These are phyloP conservation scores for Aspergillus chevalieri DNA, from an alignment of 2,329 filamentous ascomycete genomes.

Conservation along the genomic window DNA sequence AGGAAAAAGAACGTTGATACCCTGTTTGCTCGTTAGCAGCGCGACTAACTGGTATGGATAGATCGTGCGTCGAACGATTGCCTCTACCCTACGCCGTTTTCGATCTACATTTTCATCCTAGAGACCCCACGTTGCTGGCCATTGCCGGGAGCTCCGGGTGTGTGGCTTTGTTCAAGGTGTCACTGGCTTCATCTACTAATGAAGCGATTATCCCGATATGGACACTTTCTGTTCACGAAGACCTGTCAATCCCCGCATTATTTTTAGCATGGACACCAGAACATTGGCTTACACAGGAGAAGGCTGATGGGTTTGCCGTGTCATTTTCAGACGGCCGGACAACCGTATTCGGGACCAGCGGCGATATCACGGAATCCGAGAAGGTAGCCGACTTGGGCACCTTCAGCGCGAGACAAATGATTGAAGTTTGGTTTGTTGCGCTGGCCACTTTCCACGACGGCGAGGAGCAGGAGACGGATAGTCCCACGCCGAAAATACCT, in stretches of 20 bases:
- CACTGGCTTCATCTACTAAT: slow-evolving; percentile 4
- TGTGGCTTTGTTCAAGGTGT: slow-evolving; percentile 32
- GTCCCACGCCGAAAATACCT: slow-evolving; percentile 6
- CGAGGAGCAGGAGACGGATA: not conserved
- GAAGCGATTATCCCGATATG: slow-evolving; percentile 30
- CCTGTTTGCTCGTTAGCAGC: not conserved
- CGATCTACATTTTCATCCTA: slow-evolving; percentile 73
- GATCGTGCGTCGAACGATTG: slow-evolving; percentile 53
- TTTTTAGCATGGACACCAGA: slow-evolving; percentile 67
- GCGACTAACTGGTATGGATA: slow-evolving; percentile 24
- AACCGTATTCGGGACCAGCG: slow-evolving; percentile 47
- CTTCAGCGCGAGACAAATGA: slow-evolving; percentile 25
- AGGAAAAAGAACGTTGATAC: slow-evolving; percentile 1
- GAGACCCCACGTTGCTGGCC: slow-evolving; percentile 55
- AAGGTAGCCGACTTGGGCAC: slow-evolving; percentile 17
- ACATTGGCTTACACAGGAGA: slow-evolving; percentile 16
- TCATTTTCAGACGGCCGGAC: slow-evolving; percentile 66
- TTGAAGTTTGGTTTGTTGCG: slow-evolving; percentile 38
- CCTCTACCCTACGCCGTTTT: slow-evolving; percentile 67
- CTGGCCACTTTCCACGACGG: slow-evolving; percentile 14
- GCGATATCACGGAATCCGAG: slow-evolving; percentile 7
- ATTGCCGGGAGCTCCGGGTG: slow-evolving; percentile 68
- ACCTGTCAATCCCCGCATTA: slow-evolving; percentile 57
- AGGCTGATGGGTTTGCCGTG: slow-evolving; percentile 54
- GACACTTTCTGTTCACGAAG: slow-evolving; percentile 47